Base-by-base conservation (phyloP, 1,139 yeast genomes). In the Sugiyamaella grinbergsii region DNA sequence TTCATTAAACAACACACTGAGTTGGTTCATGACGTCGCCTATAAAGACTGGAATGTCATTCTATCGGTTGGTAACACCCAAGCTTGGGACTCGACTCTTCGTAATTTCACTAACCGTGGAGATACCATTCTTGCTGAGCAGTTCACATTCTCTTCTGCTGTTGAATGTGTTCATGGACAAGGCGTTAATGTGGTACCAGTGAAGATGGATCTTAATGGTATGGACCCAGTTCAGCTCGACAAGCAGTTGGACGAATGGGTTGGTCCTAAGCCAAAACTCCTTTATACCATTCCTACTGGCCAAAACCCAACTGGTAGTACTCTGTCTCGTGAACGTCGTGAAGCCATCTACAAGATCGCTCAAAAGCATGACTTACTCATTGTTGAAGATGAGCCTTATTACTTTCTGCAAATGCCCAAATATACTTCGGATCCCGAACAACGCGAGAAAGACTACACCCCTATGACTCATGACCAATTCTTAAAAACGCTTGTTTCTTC, bases 271-370 rank as follows among this genome's bases (percentile, higher is more conserved):
- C 95, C 95, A 56, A 87, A 83, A 68, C 74, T 90, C 51, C 76
- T 90, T 59, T 90, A 90, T 78, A 83, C 91, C 42, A 87, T 90
- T 61, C 83, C 90, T 58, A 90, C 96, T 20, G 97, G 97, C 51
- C 97, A 90, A 73, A 90, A 90, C 76, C 97, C 97, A 53, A 89
- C 96, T 29, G 97, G 97, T 36, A 83, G 93, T 11, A 83, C 86
- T 41, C 73, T 90, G 61, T 74, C 83, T 49, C 71, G 65, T 15
- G 90, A 83, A 62, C 81, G 97, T 72, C 86, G 96, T 71, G 68
- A 73, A 58, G 79, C 75, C 47, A 78, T 90, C 56, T 89, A 89
- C 71, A 74, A 79, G 53, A 67, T 89, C 58, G 88, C 93, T 23
- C 82, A 81, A 62, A 81, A 86, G 71, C 83, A 88, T 68, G 95